These are phyloP conservation scores for Cyberlindnera euphorbiae DNA, from an alignment of 805 yeast genomes.

Conservation along the genomic window DNA sequence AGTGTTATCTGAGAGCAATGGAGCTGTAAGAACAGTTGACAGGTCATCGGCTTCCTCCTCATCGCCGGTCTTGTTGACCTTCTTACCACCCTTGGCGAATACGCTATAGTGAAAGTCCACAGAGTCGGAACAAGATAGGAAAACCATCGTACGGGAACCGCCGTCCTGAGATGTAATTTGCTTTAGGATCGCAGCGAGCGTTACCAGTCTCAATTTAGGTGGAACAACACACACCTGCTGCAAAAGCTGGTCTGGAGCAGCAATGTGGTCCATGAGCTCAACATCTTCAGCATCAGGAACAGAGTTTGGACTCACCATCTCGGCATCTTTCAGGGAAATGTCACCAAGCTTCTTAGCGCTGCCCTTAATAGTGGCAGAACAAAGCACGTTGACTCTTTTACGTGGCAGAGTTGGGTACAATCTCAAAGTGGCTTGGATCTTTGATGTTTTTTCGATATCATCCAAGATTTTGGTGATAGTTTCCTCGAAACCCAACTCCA, in stretches of 20 bases:
- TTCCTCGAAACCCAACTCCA: slow-evolving; percentile 96
- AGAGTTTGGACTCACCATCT: slow-evolving; percentile 44
- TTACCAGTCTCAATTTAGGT: slow-evolving; percentile 83
- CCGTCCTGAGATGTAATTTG: slow-evolving; percentile 34
- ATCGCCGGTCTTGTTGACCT: slow-evolving; percentile 24
- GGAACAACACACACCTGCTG: slow-evolving; percentile 86
- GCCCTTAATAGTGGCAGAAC: slow-evolving; percentile 91
- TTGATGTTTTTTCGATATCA: slow-evolving; percentile 42
- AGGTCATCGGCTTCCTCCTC: slow-evolving; percentile 27
- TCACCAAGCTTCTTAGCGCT: slow-evolving; percentile 79
- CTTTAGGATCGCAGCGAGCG: slow-evolving; percentile 64
- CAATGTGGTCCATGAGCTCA: slow-evolving; percentile 26
- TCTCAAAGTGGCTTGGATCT: slow-evolving; percentile 32
- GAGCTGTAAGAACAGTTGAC: slow-evolving; percentile 47
- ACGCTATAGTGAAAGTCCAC: slow-evolving; percentile 87
- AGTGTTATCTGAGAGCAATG: slow-evolving; percentile 39
- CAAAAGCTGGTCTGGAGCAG: slow-evolving; percentile 86
- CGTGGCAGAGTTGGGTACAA: slow-evolving; percentile 58
- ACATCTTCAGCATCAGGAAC: slow-evolving; percentile 29
- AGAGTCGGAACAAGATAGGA: slow-evolving; percentile 93
- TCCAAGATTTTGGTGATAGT: slow-evolving; percentile 73
- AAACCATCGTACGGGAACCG: slow-evolving; percentile 65
- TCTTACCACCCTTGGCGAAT: slow-evolving; percentile 55
- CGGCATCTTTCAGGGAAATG: slow-evolving; percentile 67
- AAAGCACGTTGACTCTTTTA: slow-evolving; percentile 70